Evolutionary conservation across 768 basidiomycete species (phyloP).

Genomic region (Boletus barrowsii): DNA sequence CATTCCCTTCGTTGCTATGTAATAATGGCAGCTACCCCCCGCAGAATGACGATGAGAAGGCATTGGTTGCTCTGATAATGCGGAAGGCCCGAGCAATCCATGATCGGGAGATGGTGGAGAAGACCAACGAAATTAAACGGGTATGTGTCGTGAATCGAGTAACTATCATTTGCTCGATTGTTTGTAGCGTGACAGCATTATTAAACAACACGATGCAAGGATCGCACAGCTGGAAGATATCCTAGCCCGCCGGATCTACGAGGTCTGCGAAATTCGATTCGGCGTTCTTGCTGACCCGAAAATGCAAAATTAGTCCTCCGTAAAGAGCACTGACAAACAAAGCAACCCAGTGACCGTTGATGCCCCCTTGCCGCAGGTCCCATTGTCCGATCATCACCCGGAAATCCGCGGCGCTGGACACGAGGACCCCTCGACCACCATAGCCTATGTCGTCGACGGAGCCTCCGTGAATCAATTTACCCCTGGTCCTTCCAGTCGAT

Average conservation of each 20-base stretch:
- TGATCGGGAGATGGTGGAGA: slow-evolving; percentile 51
- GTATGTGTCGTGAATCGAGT: slow-evolving; percentile 30
- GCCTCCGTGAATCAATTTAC: slow-evolving; percentile 7
- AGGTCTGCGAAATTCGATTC: slow-evolving; percentile 17
- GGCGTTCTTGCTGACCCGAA: slow-evolving; percentile 15
- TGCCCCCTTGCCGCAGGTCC: slow-evolving; percentile 9
- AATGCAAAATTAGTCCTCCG: slow-evolving; percentile 10
- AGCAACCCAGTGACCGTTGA: slow-evolving; percentile 9
- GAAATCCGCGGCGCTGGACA: slow-evolving; percentile 17
- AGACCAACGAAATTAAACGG: slow-evolving; percentile 54
- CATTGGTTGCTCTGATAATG: slow-evolving; percentile 45
- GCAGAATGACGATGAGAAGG: slow-evolving; percentile 50
- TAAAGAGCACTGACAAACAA: slow-evolving; percentile 13
- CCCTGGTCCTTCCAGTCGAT: slow-evolving; percentile 20
- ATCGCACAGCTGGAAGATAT: slow-evolving; percentile 45
- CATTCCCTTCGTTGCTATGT: slow-evolving; percentile 1
- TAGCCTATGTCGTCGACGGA: slow-evolving; percentile 4
- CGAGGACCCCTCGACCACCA: slow-evolving; percentile 10
- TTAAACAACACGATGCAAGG: slow-evolving; percentile 42
- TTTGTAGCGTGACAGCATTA: slow-evolving; percentile 47
- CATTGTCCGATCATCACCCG: slow-evolving; percentile 13
- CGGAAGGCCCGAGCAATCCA: slow-evolving; percentile 44
- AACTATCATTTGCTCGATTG: slow-evolving; percentile 4
- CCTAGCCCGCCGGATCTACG: slow-evolving; percentile 43
- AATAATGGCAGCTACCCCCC: slow-evolving; percentile 13